phyloP scores from a whole-genome alignment of 108 stramenopile species.

The Skeletonema menzelii region DNA sequence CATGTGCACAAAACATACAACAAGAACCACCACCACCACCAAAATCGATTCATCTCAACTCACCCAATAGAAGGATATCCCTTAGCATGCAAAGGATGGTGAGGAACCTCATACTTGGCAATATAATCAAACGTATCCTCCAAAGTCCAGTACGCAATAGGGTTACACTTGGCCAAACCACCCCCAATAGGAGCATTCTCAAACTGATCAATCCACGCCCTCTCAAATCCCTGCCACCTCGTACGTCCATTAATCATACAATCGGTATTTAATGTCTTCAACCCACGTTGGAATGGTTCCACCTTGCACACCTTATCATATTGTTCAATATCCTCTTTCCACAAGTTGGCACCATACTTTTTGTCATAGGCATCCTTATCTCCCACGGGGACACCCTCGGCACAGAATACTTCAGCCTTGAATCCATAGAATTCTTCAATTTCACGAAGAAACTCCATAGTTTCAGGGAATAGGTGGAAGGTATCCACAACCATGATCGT shows the following conservation, averaged over 20 bases:
- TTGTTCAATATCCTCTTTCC: conserved; percentile 97
- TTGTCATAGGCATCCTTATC: conserved; percentile 89
- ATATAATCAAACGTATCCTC: conserved; percentile 98
- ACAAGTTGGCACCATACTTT: conserved; percentile 93
- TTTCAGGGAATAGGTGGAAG: conserved; percentile 96
- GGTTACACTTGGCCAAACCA: conserved; percentile 94
- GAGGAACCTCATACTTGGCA: conserved; percentile 93
- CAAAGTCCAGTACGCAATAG: conserved; percentile 96
- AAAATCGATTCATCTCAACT: background rate
- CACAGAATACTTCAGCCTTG: conserved; percentile 94
- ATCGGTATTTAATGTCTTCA: conserved; percentile 92
- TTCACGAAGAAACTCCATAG: conserved; percentile 83
- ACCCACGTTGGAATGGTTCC: conserved; percentile 96
- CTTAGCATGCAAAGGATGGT: conserved; percentile 96
- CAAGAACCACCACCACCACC: background rate
- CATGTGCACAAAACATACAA: background rate
- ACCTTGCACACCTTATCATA: conserved; percentile 97
- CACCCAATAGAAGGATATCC: conserved; percentile 94
- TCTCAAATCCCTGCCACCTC: conserved; percentile 96
- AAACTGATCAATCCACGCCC: conserved; percentile 93
- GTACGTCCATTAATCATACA: conserved; percentile 98
- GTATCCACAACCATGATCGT: conserved; percentile 95
- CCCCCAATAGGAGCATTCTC: conserved; percentile 95
- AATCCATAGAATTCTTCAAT: conserved; percentile 91
- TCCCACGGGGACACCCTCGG: conserved; percentile 81